Percentiles rank a stretch among this genome's conserved stretches.
phyloP scores from a whole-genome alignment of 2,329 filamentous ascomycete genomes.

The Colletotrichum australisinense region DNA sequence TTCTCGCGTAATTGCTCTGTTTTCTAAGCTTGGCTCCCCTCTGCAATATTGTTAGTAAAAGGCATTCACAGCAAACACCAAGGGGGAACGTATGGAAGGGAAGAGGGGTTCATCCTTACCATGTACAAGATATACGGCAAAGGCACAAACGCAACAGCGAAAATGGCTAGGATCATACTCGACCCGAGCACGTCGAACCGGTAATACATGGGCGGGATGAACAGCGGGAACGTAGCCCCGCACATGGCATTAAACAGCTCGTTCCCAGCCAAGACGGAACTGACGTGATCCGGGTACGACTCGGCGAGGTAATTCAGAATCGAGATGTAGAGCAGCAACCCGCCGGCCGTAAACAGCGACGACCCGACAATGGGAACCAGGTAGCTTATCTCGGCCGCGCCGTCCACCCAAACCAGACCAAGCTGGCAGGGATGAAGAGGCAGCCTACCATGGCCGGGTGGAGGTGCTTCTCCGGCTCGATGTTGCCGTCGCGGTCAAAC shows the following conservation, averaged over 20 bases:
- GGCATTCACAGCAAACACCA: background rate
- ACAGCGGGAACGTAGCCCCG: constrained; percentile 22
- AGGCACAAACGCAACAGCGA: constrained; percentile 21
- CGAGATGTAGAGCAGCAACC: constrained; percentile 17
- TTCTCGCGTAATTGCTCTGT: constrained; percentile 4
- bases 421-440: constrained; percentile 17
- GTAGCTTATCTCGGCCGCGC: constrained; percentile 7
- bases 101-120: constrained; percentile 28
- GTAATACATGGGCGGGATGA: constrained; percentile 13
- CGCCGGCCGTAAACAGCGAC: constrained; percentile 13
- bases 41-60: background rate
- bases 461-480: constrained; percentile 19
- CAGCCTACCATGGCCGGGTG: constrained; percentile 17
- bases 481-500: constrained; percentile 10
- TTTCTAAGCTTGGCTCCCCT: constrained; percentile 19
- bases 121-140: constrained; percentile 32
- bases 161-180: constrained; percentile 22
- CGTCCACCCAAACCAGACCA: constrained; percentile 28
- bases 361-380: constrained; percentile 20
- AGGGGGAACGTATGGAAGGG: no score
- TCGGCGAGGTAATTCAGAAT: constrained; percentile 23
- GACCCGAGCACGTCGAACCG: constrained; percentile 9
- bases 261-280: constrained; percentile 17
- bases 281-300: constrained; percentile 24
- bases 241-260: constrained; percentile 27